These are phyloP conservation scores for Lomentospora prolificans DNA, from an alignment of 2,329 filamentous ascomycete species.

Conservation along the genomic window DNA sequence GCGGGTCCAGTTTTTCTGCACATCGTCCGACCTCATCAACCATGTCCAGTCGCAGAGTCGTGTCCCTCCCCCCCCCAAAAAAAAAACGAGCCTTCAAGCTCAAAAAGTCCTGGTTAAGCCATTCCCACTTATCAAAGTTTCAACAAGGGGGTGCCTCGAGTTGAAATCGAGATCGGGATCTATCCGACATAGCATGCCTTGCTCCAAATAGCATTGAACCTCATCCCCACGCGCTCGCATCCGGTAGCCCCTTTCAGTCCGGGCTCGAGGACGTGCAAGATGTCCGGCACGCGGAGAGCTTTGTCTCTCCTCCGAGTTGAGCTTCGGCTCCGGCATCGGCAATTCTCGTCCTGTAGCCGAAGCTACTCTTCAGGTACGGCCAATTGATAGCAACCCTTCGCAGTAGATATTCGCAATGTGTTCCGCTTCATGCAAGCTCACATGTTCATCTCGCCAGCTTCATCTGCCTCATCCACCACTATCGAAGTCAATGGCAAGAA, in stretches of 20 bases:
- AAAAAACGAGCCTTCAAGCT: not conserved
- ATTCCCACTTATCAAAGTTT: not conserved
- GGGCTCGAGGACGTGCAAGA: no score
- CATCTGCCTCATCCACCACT: not conserved
- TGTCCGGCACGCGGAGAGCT: not conserved
- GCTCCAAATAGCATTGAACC: no score
- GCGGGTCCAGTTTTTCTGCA: not conserved
- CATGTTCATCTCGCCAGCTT: not conserved
- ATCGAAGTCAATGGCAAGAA: conserved; percentile 51
- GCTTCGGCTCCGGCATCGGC: not conserved
- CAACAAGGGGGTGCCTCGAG: not conserved
- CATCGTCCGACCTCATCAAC: not conserved
- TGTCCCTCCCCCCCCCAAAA: not conserved
- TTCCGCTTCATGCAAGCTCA: not conserved
- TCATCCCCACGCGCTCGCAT: no score
- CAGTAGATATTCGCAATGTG: not conserved
- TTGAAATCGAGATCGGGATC: no score
- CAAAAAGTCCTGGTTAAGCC: not conserved
- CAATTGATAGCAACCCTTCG: not conserved
- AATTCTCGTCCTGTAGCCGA: not conserved
- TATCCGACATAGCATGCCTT: no score
- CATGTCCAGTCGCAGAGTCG: not conserved
- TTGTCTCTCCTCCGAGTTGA: not conserved
- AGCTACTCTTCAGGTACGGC: conserved; percentile 5
- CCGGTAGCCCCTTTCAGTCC: no score